Conservation (phyloP, 2,329 filamentous ascomycete species). For the Kalmusia sp. region DNA sequence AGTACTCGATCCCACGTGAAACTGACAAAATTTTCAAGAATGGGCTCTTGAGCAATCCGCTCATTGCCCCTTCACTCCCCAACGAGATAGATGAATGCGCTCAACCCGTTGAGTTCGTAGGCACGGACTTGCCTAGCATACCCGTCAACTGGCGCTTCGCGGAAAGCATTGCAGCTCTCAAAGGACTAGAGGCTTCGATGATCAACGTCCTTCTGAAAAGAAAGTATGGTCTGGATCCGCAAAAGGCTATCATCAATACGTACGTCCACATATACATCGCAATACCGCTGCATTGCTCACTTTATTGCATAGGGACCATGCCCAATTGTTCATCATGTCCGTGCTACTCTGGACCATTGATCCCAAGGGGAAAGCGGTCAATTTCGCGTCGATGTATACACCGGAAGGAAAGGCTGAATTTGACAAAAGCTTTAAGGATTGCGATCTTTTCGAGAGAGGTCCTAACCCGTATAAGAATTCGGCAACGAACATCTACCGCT, state of each 20-base stretch:
- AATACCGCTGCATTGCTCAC: neutral
- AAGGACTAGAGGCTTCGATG: constrained; percentile 57
- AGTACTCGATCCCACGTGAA: constrained; percentile 38
- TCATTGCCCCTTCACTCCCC: constrained; percentile 48
- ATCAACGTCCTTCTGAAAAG: constrained; percentile 53
- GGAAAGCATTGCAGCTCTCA: constrained; percentile 59
- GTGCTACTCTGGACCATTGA: constrained; percentile 44
- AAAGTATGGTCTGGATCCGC: constrained; percentile 54
- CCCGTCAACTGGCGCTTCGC: constrained; percentile 65
- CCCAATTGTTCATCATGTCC: constrained; percentile 54
- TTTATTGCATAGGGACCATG: constrained; percentile 45
- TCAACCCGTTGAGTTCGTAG: constrained; percentile 51
- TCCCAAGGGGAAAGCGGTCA: constrained; percentile 35
- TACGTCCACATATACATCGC: constrained; percentile 29
- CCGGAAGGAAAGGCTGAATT: constrained; percentile 23
- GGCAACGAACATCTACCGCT: constrained; percentile 57
- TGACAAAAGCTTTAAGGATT: constrained; percentile 35
- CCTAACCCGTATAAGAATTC: constrained; percentile 34
- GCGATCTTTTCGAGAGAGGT: constrained; percentile 28
- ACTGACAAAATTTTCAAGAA: constrained; percentile 35
- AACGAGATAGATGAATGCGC: constrained; percentile 45
- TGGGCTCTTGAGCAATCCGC: constrained; percentile 54
- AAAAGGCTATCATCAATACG: constrained; percentile 57
- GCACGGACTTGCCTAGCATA: constrained; percentile 53
- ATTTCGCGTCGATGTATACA: constrained; percentile 14